Conservation (phyloP, 768 basidiomycete species). For the Aureoboletus auriporus region DNA sequence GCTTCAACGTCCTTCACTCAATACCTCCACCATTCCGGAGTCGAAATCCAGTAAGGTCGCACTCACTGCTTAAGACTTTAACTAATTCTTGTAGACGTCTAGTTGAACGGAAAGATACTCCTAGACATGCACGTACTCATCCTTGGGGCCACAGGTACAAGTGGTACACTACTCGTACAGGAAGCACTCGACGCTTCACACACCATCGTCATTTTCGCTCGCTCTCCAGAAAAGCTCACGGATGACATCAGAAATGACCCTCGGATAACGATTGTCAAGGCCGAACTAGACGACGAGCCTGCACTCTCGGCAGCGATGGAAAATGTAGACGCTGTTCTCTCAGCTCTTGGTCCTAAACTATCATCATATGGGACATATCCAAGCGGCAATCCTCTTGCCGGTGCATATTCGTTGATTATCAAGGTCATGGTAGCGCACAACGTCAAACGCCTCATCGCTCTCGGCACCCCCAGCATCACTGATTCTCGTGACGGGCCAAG, state of each 20-base stretch:
- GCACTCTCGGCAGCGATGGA: slow-evolving; percentile 49
- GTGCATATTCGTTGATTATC: slow-evolving; percentile 54
- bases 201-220: slow-evolving; percentile 57
- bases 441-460: slow-evolving; percentile 58
- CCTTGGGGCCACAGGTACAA: slow-evolving; percentile 67
- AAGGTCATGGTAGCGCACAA: slow-evolving; percentile 48
- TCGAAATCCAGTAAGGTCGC: neutral
- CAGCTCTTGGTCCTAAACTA: slow-evolving; percentile 54
- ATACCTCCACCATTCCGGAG: too few species aligned
- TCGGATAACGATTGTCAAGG: slow-evolving; percentile 47
- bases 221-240: slow-evolving; percentile 61
- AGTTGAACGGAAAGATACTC: neutral
- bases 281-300: slow-evolving; percentile 50
- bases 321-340: slow-evolving; percentile 59
- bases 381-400: slow-evolving; percentile 54
- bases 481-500: slow-evolving; percentile 59
- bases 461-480: slow-evolving; percentile 63
- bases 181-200: slow-evolving; percentile 45
- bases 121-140: slow-evolving; percentile 51
- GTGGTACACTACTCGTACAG: slow-evolving; percentile 54
- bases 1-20: too few species aligned
- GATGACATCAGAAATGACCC: slow-evolving; percentile 43
- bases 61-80: too few species aligned
- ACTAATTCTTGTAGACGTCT: neutral
- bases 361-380: slow-evolving; percentile 41